phyloP scores from a whole-genome alignment of 768 basidiomycete species.

The Leccinum obscurum region DNA sequence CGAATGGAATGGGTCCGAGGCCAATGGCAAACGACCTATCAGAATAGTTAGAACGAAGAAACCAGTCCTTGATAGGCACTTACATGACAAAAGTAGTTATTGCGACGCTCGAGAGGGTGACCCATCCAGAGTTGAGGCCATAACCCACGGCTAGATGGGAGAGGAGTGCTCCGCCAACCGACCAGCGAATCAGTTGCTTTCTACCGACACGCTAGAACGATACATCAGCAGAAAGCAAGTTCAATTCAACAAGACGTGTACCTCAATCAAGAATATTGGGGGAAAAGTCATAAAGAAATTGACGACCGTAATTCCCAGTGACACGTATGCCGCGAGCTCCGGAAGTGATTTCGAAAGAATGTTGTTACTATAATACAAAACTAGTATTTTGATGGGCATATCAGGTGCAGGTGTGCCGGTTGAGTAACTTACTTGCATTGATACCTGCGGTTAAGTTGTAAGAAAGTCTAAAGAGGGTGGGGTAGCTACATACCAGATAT shows the following conservation, averaged over 20 bases:
- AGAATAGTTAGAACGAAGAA: conserved; percentile 1
- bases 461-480: conserved; percentile 5
- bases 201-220: conserved; percentile 65
- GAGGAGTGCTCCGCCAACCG: conserved; percentile 61
- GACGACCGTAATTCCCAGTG: conserved; percentile 79
- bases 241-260: conserved; percentile 27
- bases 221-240: conserved; percentile 5
- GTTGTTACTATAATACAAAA: conserved; percentile 88
- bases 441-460: conserved; percentile 49
- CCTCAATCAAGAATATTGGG: conserved; percentile 85
- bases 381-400: conserved; percentile 37
- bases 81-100: conserved; percentile 83
- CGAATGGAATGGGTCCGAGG: conserved; percentile 89
- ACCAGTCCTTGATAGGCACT: conserved; percentile 18
- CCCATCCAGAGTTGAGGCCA: conserved; percentile 62
- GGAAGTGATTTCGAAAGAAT: conserved; percentile 83
- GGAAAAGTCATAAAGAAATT: conserved; percentile 79
- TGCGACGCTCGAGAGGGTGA: conserved; percentile 65
- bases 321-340: conserved; percentile 76
- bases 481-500: conserved; percentile 54
- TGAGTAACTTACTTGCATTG: conserved; percentile 57
- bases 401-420: neutral
- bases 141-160: conserved; percentile 70
- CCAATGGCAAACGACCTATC: conserved; percentile 84
- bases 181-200: conserved; percentile 63